Evolutionary conservation across 495 filamentous ascomycete genomes (phyloP), one percentile per base, ranked within the genome.

Genomic region (Viridothelium virens): DNA sequence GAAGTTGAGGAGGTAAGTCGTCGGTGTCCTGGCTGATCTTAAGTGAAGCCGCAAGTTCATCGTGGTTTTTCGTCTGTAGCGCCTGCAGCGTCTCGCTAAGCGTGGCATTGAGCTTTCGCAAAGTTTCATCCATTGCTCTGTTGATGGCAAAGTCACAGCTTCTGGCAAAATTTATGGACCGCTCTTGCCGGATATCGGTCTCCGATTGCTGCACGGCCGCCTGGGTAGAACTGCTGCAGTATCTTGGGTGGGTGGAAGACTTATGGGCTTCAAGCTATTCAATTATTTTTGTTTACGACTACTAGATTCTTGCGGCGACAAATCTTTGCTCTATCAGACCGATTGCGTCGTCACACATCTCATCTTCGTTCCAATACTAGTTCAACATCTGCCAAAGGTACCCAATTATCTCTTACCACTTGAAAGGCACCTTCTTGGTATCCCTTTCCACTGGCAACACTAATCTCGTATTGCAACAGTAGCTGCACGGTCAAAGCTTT

Each of bases 401-500:
- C n/a, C 48, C 48, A 53, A n/a, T 53, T 53, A 18, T 53, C 16
- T 53, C 18, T 53, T 3, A 53, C 48, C n/a, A 53, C 48, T 9
- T 11, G 7, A 11, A 53, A 53, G 4, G 6, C 48, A 53, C 16
- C 48, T 10, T 7, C 48, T 14, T n/a, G 3, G 4, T 53, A 3
- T 18, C 16, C 48, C 16, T 53, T 53, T 53, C 48, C 48, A 25
- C 48, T 7, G 16, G 48, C 5, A 4, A 53, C 18, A n/a, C 48
- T 53, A 3, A 65, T 2, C 14, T 56, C 34, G 34, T 65, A 65
- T 25, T 59, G 6, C n/a, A 39, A 36, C 39, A 65, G 64, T 9
- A 65, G 39, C 18, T 65, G 39, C 12, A 53, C 18, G 39, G 53
- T 44, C 36, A 65, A 65, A 10, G 31, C 38, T 53, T 65, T 65